Evolutionary conservation across 2,329 filamentous ascomycete species (phyloP).

Genomic region (Ophioceras dolichostomum): DNA sequence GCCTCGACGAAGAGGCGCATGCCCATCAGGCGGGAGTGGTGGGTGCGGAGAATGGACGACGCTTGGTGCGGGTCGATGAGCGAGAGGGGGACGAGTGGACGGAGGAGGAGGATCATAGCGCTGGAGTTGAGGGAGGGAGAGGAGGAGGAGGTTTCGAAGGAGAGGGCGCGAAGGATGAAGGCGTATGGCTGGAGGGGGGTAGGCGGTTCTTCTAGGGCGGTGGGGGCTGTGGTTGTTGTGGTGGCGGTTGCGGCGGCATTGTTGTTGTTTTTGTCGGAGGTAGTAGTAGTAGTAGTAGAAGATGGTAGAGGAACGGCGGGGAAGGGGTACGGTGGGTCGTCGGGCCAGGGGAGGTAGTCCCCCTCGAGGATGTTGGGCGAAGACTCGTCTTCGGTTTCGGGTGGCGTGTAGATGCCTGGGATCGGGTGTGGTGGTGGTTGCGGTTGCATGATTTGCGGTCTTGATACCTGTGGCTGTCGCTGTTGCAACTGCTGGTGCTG

Average conservation of each 20-base stretch:
- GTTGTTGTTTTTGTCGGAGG: constrained; percentile 1
- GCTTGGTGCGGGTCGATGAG: constrained; percentile 45
- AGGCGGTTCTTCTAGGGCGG: constrained; percentile 2
- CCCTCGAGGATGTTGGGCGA: constrained; percentile 36
- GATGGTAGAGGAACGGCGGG: constrained; percentile 16
- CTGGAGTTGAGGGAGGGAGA: constrained; percentile 46
- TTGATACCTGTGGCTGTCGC: not conserved
- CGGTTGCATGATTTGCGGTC: not conserved
- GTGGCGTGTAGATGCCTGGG: too few species aligned
- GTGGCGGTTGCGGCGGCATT: constrained; percentile 2
- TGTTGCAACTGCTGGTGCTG: not conserved
- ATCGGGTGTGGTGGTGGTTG: not conserved
- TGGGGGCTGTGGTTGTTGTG: not conserved
- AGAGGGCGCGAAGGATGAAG: constrained; percentile 38
- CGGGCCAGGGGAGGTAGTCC: constrained; percentile 46
- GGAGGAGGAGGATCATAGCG: constrained; percentile 47
- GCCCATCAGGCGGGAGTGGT: constrained; percentile 45
- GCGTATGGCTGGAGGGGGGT: constrained; percentile 42
- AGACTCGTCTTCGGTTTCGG: constrained; percentile 3
- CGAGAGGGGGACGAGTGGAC: constrained; percentile 40
- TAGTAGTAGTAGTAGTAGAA: too few species aligned
- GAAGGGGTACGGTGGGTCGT: constrained; percentile 43
- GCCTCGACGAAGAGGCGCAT: constrained; percentile 50
- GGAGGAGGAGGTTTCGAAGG: constrained; percentile 43
- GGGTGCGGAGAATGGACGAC: constrained; percentile 42